phyloP scores from a whole-genome alignment of 768 basidiomycete species.

The Leccinellum rugosiceps region DNA sequence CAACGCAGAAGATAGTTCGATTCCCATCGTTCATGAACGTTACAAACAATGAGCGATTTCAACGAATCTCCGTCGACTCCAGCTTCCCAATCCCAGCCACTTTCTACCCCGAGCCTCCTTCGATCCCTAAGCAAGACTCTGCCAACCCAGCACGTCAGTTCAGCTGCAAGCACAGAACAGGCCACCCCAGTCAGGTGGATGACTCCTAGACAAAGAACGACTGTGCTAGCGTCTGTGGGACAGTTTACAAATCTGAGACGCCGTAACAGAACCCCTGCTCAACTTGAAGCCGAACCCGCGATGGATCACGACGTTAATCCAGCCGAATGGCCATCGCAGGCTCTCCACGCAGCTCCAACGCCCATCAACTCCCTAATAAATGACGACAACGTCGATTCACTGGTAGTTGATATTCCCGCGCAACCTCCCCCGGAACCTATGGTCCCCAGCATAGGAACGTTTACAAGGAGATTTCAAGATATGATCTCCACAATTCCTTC shows the following conservation, averaged over 20 bases:
- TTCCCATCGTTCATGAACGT: not conserved
- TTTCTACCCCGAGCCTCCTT: slow-evolving; percentile 12
- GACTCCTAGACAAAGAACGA: slow-evolving; percentile 13
- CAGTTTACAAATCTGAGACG: slow-evolving; percentile 18
- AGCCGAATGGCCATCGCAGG: slow-evolving; percentile 4
- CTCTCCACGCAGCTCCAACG: not conserved
- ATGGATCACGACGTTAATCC: slow-evolving; percentile 7
- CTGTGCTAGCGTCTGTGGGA: slow-evolving; percentile 2
- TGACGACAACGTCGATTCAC: slow-evolving; percentile 4
- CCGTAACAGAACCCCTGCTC: slow-evolving; percentile 5
- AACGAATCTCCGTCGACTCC: not conserved
- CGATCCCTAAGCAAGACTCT: slow-evolving; percentile 21
- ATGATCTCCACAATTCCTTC: slow-evolving; percentile 46
- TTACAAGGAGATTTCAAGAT: slow-evolving; percentile 51
- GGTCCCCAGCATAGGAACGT: slow-evolving; percentile 20
- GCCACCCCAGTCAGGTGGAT: slow-evolving; percentile 7
- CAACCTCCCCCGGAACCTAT: slow-evolving; percentile 37
- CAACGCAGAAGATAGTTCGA: not conserved
- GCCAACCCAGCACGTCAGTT: slow-evolving; percentile 13
- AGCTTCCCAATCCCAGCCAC: not conserved
- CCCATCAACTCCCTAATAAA: slow-evolving; percentile 5
- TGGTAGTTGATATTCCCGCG: slow-evolving; percentile 5
- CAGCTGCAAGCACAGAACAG: slow-evolving; percentile 3
- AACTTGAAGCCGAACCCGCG: not conserved
- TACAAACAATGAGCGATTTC: slow-evolving; percentile 7